Base-by-base conservation (phyloP, 2,329 filamentous ascomycete genomes). In the Paecilomyces niveus region DNA sequence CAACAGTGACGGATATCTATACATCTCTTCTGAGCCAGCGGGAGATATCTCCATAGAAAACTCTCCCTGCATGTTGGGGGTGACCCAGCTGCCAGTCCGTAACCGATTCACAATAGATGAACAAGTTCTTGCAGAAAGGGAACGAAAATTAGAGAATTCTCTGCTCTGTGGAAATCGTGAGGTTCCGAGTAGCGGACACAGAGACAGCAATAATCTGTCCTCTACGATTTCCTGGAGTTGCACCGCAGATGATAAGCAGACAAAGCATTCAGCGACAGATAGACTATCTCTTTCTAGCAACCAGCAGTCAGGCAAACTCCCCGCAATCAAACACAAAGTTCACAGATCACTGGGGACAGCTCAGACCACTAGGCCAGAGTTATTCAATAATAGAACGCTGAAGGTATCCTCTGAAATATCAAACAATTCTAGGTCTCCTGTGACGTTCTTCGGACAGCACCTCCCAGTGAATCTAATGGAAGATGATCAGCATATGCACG, bases 61-160 rank as follows among this genome's bases (percentile, higher is more conserved):
- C 31, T 50, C 21, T 22, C 22, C 31, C n/a, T 21, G 13, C 11
- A 35, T 26, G 3, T 32, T 18, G n/a, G 35, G 50, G n/a, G 10
- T 10, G 26, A 31, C 22, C 6, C 29, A 29, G 9, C 52, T 56
- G 33, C 39, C 55, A 7, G 39, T 61, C 2, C 54, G 54, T 45
- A 54, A 61, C 54, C 59, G 60, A 7, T 70, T 68, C 52, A 69
- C 65, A 3, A 62, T 70, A 32, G 68, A 71, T 32, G 65, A 70
- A 13, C 67, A 71, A 56, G 53, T 63, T 10, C 58, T 66, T 56
- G 65, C 62, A 33, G 66, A 71, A 49, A 53, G 59, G 31, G 56
- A 64, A 21, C 53, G 57, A 3, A 52, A 10, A 29, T 29, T 52
- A 10, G 10, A 29, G 13, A 29, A 5, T n/a, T 15, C 22, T 7